Evolutionary conservation across 208 protist genomes (phyloP).

Genomic region (Blastocrithidia nonstop): DNA sequence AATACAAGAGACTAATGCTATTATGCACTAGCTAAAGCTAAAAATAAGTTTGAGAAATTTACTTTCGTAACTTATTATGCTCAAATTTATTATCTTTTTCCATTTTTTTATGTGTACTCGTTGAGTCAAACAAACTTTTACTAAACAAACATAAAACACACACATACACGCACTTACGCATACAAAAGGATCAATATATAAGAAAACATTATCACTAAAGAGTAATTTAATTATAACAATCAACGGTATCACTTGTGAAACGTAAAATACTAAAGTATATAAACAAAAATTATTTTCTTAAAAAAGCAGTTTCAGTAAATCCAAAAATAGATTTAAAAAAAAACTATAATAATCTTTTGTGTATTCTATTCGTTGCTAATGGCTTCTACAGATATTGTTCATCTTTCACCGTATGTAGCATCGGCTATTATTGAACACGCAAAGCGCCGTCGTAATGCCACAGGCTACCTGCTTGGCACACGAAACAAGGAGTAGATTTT

Average conservation of each 20-base stretch:
- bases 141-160: background rate
- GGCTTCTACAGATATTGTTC: slow-evolving; percentile 1
- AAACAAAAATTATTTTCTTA: too few species aligned
- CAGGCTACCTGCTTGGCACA: slow-evolving; percentile 53
- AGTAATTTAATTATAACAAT: too few species aligned
- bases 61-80: too few species aligned
- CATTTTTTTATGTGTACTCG: too few species aligned
- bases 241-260: too few species aligned
- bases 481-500: slow-evolving; percentile 21
- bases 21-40: too few species aligned
- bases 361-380: slow-evolving; percentile 2
- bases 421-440: slow-evolving; percentile 69
- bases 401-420: slow-evolving; percentile 57
- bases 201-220: background rate
- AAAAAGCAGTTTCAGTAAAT: background rate
- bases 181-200: background rate
- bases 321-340: background rate
- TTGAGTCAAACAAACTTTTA: background rate
- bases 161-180: background rate
- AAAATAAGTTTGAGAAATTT: too few species aligned
- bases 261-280: background rate
- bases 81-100: too few species aligned
- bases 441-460: slow-evolving; percentile 43
- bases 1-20: too few species aligned
- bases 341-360: background rate